Evolutionary conservation across 116 monocot species (phyloP), one percentile per base, ranked within the genome.

Genomic region (Phalaenopsis hybrid): DNA sequence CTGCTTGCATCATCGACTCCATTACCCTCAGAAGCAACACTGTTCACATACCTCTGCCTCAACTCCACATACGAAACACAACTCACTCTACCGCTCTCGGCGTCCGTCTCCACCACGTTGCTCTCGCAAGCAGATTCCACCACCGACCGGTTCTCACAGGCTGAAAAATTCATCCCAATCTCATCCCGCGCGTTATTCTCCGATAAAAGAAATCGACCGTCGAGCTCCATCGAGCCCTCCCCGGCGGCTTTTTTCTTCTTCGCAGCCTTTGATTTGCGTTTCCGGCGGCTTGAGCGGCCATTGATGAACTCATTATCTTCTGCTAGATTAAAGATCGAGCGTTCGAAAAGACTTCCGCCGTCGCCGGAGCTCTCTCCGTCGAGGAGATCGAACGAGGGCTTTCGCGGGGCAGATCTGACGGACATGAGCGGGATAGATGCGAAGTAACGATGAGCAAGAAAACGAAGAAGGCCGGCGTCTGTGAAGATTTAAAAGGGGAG

Each of bases 371-470:
- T 82, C 33, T 89, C 85, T 41, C 74, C 76, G 57, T 86, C 79
- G 85, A 91, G 91, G 76, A 94, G 68, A 52, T 91, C 89, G 87
- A 94, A 94, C 77, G 91, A 91, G 79, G 80, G 48, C 82, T 82
- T 81, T 34, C 89, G 50, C 31, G 76, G 79, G 78, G 52, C 78
- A 44, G 88, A 88, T 83, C 88, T 46, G 81, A 79, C 41, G 44
- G 84, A 48, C 90, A 90, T 90, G 17, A 70, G 57, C 61, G 44
- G 74, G 43, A 57, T 31, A 11, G 70, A 46, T 31, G 70, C 45
- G 49, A 6, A 43, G 81, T 69, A 48, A 78, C 8, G 67, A 77
- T 7, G 21, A 45, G 8, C 45, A 77, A 77, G 77, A 77, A 77
- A 51, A 3, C 2, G 23, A 75, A 20, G 5, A 8, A 51, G 31